Conservation (phyloP, 2,329 filamentous ascomycete genomes). For the Aaosphaeria arxii region DNA sequence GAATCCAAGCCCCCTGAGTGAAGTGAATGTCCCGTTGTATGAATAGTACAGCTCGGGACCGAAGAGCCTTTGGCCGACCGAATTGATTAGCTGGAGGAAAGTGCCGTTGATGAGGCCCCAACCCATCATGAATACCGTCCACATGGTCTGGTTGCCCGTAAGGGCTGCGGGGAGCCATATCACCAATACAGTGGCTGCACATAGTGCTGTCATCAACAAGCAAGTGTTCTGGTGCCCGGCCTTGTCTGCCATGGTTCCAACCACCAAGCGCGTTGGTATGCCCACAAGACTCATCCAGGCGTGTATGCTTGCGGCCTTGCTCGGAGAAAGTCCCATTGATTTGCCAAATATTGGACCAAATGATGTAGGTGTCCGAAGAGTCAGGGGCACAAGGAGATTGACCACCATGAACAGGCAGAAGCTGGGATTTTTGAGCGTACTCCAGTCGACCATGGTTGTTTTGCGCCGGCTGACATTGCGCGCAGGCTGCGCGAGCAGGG, state of each 20-base stretch:
- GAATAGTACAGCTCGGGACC: slow-evolving; percentile 19
- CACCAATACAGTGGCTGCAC: slow-evolving; percentile 11
- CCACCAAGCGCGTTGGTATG: slow-evolving; percentile 42
- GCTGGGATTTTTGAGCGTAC: slow-evolving; percentile 36
- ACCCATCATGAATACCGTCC: slow-evolving; percentile 15
- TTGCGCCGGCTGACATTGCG: slow-evolving; percentile 37
- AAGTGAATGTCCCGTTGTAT: slow-evolving; percentile 16
- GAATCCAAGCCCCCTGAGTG: slow-evolving; percentile 16
- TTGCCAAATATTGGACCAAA: slow-evolving; percentile 50
- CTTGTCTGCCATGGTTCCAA: slow-evolving; percentile 47
- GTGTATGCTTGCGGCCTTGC: slow-evolving; percentile 44
- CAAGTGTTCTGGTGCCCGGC: slow-evolving; percentile 50
- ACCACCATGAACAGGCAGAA: slow-evolving; percentile 44
- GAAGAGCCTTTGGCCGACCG: slow-evolving; percentile 16
- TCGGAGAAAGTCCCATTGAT: slow-evolving; percentile 41
- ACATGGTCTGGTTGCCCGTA: slow-evolving; percentile 7
- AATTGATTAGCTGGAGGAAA: slow-evolving; percentile 15
- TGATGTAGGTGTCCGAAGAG: slow-evolving; percentile 46
- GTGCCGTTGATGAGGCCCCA: slow-evolving; percentile 16
- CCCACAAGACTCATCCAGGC: slow-evolving; percentile 48
- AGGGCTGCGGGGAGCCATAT: slow-evolving; percentile 17
- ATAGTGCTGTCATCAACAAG: slow-evolving; percentile 30
- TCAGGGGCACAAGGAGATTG: slow-evolving; percentile 39
- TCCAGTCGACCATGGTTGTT: slow-evolving; percentile 39
- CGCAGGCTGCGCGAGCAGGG: slow-evolving; percentile 33